These are phyloP conservation scores for Pseudogymnoascus sp. DNA, from an alignment of 2,329 filamentous ascomycete genomes.

Conservation along the genomic window DNA sequence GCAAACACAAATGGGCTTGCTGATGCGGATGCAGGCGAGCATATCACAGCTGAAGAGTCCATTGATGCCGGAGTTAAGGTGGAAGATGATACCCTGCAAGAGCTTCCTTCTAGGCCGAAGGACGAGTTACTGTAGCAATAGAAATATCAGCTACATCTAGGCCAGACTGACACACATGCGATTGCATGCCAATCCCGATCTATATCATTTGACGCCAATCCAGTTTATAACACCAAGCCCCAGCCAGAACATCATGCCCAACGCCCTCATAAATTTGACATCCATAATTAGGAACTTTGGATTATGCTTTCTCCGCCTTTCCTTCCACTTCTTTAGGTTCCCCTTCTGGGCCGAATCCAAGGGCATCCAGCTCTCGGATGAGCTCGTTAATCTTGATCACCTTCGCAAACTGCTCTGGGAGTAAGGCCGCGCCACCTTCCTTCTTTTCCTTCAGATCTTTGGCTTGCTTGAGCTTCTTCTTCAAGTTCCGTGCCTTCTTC, in stretches of 20 bases:
- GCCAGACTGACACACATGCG: background rate
- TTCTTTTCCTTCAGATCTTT: constrained; percentile 87
- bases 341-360: constrained; percentile 77
- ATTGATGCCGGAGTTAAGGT: background rate
- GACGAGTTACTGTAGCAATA: constrained; percentile 3
- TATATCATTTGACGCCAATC: background rate
- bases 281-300: background rate
- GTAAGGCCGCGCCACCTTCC: constrained; percentile 70
- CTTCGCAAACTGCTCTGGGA: constrained; percentile 95
- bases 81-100: constrained; percentile 4
- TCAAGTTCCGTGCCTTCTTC: constrained; percentile 85
- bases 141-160: background rate
- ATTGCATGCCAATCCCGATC: background rate
- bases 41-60: background rate
- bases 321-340: constrained; percentile 44
- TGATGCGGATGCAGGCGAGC: background rate
- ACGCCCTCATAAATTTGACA: constrained; percentile 9
- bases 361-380: constrained; percentile 73
- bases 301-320: background rate
- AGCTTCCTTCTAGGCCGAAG: constrained; percentile 3
- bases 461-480: constrained; percentile 93
- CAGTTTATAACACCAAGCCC: background rate
- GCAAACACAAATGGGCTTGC: background rate
- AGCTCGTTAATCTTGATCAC: constrained; percentile 96
- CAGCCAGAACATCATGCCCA: background rate